Conservation (phyloP, 2,329 filamentous ascomycete species). For the Trichophyton mentagrophytes region DNA sequence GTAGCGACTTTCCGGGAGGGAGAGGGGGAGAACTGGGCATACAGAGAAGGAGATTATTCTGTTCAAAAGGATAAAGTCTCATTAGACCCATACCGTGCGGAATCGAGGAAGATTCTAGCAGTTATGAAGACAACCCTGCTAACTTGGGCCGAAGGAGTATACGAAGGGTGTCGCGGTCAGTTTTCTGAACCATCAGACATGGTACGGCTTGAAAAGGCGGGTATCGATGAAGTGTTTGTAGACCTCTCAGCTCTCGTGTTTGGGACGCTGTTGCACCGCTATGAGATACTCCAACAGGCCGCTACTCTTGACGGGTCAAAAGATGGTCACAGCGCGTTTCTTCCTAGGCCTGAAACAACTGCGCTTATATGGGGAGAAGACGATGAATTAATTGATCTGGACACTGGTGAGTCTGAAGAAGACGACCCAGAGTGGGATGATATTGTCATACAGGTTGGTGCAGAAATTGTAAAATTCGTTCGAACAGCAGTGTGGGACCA, state of each 20-base stretch:
- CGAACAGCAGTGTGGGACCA: conserved; percentile 54
- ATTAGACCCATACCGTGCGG: conserved; percentile 75
- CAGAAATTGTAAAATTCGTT: conserved; percentile 72
- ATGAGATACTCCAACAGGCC: conserved; percentile 51
- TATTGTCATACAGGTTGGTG: conserved; percentile 70
- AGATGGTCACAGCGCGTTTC: conserved; percentile 49
- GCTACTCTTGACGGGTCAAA: conserved; percentile 46
- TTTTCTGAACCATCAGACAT: conserved; percentile 20
- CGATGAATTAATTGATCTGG: conserved; percentile 69
- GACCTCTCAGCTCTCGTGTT: conserved; percentile 81
- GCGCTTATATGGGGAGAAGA: conserved; percentile 65
- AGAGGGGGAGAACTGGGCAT: conserved; percentile 73
- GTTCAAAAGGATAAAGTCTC: conserved; percentile 88
- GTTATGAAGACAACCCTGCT: conserved; percentile 64
- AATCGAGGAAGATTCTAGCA: conserved; percentile 70
- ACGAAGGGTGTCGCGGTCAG: conserved; percentile 4
- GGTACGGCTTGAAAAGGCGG: conserved; percentile 72
- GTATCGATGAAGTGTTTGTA: conserved; percentile 90
- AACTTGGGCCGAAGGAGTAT: conserved; percentile 19
- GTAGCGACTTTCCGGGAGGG: conserved; percentile 92
- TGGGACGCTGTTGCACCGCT: conserved; percentile 58
- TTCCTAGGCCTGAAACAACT: conserved; percentile 61
- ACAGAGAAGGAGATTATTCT: conserved; percentile 62
- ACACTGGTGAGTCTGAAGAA: conserved; percentile 57
- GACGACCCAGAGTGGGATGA: conserved; percentile 94